Conservation (phyloP, 495 filamentous ascomycete genomes). For the Pseudevernia furfuracea region DNA sequence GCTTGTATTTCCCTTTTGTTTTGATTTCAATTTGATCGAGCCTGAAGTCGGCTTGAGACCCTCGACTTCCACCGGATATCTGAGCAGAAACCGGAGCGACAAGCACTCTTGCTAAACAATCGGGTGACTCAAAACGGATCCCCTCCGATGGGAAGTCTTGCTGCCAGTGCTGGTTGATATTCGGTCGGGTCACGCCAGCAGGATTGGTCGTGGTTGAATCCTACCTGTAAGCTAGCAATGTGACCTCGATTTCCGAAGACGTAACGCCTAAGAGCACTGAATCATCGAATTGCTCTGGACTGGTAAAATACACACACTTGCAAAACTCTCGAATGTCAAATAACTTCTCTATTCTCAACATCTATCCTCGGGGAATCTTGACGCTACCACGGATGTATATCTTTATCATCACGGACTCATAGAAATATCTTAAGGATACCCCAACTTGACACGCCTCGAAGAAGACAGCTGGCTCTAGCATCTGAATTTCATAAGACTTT, state of each 20-base stretch:
- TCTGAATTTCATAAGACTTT: slow-evolving; percentile 68
- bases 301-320: too few species aligned
- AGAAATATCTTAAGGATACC: background rate
- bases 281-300: too few species aligned
- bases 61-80: background rate
- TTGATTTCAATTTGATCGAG: background rate
- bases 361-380: background rate
- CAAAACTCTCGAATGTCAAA: background rate
- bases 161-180: background rate
- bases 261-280: too few species aligned
- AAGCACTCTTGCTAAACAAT: background rate
- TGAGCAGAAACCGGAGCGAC: background rate
- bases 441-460: too few species aligned
- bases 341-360: background rate
- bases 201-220: background rate
- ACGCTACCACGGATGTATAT: background rate
- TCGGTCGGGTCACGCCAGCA: background rate
- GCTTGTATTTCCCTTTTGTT: background rate
- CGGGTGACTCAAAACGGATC: background rate
- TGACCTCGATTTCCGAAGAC: background rate
- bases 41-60: background rate
- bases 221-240: background rate
- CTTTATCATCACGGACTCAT: background rate
- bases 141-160: background rate
- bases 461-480: slow-evolving; percentile 40